Evolutionary conservation across 495 filamentous ascomycete genomes (phyloP).

Genomic region (Terfezia claveryi): DNA sequence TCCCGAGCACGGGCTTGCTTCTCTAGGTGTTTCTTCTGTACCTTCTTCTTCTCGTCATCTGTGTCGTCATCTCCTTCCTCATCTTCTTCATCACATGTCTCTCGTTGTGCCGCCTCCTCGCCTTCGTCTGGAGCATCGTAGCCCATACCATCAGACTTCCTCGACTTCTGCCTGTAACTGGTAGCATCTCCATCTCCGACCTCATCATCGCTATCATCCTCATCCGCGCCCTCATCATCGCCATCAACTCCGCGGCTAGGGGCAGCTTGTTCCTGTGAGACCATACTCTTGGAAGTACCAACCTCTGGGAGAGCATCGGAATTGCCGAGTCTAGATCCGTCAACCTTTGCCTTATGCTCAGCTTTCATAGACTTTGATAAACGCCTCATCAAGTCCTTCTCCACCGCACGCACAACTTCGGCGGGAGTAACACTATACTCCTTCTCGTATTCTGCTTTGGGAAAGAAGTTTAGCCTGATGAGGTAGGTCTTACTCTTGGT

Average conservation of each 20-base stretch:
- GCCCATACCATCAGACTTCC: slow-evolving; percentile 55
- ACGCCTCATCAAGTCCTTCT: slow-evolving; percentile 50
- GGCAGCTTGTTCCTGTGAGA: slow-evolving; percentile 32
- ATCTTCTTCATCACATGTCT: slow-evolving; percentile 22
- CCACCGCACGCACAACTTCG: slow-evolving; percentile 59
- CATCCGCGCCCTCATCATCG: slow-evolving; percentile 32
- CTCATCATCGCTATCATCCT: slow-evolving; percentile 46
- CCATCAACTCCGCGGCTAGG: slow-evolving; percentile 21
- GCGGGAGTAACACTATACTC: slow-evolving; percentile 62
- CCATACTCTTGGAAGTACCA: slow-evolving; percentile 49
- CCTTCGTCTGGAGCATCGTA: slow-evolving; percentile 87
- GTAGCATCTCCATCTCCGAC: slow-evolving; percentile 76
- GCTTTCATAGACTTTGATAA: slow-evolving; percentile 47
- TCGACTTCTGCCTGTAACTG: slow-evolving; percentile 46
- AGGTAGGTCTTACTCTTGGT: slow-evolving; percentile 62
- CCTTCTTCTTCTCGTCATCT: slow-evolving; percentile 26
- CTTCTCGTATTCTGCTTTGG: slow-evolving; percentile 52
- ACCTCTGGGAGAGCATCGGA: slow-evolving; percentile 57
- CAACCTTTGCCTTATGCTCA: slow-evolving; percentile 45
- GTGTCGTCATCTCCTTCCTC: slow-evolving; percentile 27
- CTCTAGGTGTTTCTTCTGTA: slow-evolving; percentile 3
- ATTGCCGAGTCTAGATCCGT: slow-evolving; percentile 34
- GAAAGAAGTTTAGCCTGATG: slow-evolving; percentile 64
- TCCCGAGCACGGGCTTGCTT: slow-evolving; percentile 13
- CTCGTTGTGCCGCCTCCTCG: slow-evolving; percentile 41